Percentiles rank a stretch among this genome's conserved stretches.
These are phyloP conservation scores for Mycena maculata DNA, from an alignment of 768 basidiomycete genomes.

Conservation along the genomic window DNA sequence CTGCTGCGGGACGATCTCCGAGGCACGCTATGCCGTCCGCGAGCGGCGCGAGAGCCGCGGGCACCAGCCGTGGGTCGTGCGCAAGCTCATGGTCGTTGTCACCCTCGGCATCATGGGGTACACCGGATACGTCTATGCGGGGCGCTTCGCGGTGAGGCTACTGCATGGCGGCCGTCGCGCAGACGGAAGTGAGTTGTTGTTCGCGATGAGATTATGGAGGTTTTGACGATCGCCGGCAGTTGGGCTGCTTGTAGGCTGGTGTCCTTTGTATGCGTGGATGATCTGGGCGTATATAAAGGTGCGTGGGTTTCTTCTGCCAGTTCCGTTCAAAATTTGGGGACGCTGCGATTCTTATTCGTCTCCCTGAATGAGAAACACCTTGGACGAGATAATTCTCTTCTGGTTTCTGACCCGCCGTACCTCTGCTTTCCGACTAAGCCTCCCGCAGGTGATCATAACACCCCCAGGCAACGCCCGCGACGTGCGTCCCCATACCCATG, in stretches of 20 bases:
- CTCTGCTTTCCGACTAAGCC: too few relatives aligned
- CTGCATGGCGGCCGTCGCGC: constrained; percentile 64
- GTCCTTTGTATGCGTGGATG: constrained; percentile 74
- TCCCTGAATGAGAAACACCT: too few relatives aligned
- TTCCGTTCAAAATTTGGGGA: too few relatives aligned
- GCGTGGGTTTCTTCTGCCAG: constrained; percentile 4
- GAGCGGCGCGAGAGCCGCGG: constrained; percentile 52
- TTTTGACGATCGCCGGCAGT: constrained; percentile 54
- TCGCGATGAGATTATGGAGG: background rate
- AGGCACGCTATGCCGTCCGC: constrained; percentile 53
- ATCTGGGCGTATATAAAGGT: constrained; percentile 86
- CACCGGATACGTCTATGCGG: constrained; percentile 82
- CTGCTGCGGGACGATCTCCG: constrained; percentile 66
- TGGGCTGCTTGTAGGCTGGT: constrained; percentile 72
- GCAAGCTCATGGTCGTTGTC: constrained; percentile 74
- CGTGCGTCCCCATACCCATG: constrained; percentile 51
- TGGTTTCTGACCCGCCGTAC: too few relatives aligned
- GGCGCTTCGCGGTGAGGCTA: constrained; percentile 76
- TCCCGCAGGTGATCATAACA: constrained; percentile 71
- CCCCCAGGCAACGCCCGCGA: constrained; percentile 77
- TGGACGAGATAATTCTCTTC: too few relatives aligned
- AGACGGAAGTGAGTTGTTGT: constrained; percentile 72
- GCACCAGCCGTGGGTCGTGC: constrained; percentile 79
- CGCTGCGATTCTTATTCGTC: too few relatives aligned
- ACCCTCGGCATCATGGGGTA: constrained; percentile 73